Evolutionary conservation across 805 yeast genomes (phyloP), one percentile per base, ranked within the genome.

Genomic region (Yarrowia keelungensis): DNA sequence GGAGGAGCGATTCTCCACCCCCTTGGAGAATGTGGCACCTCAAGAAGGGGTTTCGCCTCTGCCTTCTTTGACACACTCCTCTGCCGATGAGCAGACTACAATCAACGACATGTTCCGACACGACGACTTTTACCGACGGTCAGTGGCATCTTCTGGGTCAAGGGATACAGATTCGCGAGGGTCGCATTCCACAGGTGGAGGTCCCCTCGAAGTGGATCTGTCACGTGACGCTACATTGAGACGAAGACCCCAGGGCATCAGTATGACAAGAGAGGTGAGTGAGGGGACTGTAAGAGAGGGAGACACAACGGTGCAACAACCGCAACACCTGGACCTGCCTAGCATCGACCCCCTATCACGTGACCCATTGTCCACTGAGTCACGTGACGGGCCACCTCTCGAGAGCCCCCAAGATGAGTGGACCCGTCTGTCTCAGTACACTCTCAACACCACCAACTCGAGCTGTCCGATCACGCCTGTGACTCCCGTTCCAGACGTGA

Each of bases 391-490:
- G 1, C 22, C 53, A 14, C 2, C 22, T 32, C 39, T 22, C 1
- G 39, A 49, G 8, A 49, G 16, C n/a, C 53, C 38, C 4, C 14
- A 49, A 1, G 61, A 39, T 5, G 61, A 54, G 19, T 54, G 61
- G 61, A 39, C 35, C n/a, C 45, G 61, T 4, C 35, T 54, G 1
- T 56, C 62, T 11, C 22, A 32, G 4, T 56, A n/a, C 35, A 56
- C 62, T 15, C 47, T 56, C 39, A 56, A 56, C 62, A 56, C 62
- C 11, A 5, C 47, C 47, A 56, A 56, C 15, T 56, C 62, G 9
- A 26, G 39, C 39, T 56, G 62, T 42, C 62, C 62, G 4, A 56
- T 56, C 47, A 56, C 62, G 15, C 62, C 62, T 1, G 62, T 56
- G 22, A 42, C 62, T 3, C 62, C 62, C 8, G 22, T 22, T 0